phyloP scores from a whole-genome alignment of 2,329 filamentous ascomycete genomes.

The Pseudovirgaria hyperparasitica region DNA sequence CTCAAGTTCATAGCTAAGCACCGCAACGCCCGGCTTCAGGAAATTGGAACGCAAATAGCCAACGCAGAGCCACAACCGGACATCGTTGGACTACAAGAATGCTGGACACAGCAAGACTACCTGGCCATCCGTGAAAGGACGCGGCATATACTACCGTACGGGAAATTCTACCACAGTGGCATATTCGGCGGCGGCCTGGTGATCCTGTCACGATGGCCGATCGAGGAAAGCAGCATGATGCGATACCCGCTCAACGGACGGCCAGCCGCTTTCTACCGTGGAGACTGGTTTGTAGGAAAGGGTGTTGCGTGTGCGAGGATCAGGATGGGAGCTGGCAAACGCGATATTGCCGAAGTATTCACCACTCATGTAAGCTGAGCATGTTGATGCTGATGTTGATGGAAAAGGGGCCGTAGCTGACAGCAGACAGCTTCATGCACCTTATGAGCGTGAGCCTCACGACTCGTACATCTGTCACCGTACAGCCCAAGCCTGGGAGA shows the following conservation, averaged over 20 bases:
- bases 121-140: conserved; percentile 62
- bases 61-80: conserved; percentile 54
- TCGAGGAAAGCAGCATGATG: conserved; percentile 78
- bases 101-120: conserved; percentile 82
- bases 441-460: conserved; percentile 66
- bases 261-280: conserved; percentile 84
- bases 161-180: conserved; percentile 85
- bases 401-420: conserved; percentile 24
- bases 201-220: conserved; percentile 84
- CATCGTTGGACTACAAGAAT: conserved; percentile 90
- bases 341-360: conserved; percentile 75
- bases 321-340: conserved; percentile 49
- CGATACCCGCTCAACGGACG: conserved; percentile 84
- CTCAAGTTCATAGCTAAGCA: conserved; percentile 74
- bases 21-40: conserved; percentile 62
- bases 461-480: conserved; percentile 87
- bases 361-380: conserved; percentile 59
- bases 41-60: conserved; percentile 75
- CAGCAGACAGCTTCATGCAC: conserved; percentile 54
- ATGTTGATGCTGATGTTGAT: background rate
- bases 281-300: conserved; percentile 95
- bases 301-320: conserved; percentile 78
- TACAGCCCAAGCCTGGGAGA: conserved; percentile 88
- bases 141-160: conserved; percentile 64
- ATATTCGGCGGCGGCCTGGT: conserved; percentile 82